phyloP scores from a whole-genome alignment of 768 basidiomycete genomes.

The Pleurotus salmoneostramineus region DNA sequence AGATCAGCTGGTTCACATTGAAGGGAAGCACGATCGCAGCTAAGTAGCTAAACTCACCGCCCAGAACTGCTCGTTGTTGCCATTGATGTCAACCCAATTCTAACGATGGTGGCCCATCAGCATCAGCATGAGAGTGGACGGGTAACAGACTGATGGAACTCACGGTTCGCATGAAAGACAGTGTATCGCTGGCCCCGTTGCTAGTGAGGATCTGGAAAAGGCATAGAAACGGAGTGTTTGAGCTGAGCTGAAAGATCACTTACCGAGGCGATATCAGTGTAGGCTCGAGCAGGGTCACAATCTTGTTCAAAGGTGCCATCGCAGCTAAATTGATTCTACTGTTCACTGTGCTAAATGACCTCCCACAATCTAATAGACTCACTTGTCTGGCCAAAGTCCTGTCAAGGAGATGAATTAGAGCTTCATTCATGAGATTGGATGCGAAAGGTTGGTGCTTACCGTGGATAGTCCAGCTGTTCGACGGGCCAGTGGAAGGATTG shows the following conservation, averaged over 20 bases:
- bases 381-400: constrained; percentile 58
- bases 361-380: constrained; percentile 35
- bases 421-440: background rate
- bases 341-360: background rate
- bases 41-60: constrained; percentile 35
- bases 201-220: constrained; percentile 43
- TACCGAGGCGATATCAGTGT: constrained; percentile 39
- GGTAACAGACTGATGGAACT: constrained; percentile 18
- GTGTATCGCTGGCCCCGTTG: constrained; percentile 54
- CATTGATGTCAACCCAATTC: constrained; percentile 57
- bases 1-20: background rate
- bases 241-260: constrained; percentile 18
- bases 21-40: background rate
- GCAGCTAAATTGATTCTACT: constrained; percentile 39
- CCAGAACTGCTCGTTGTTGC: constrained; percentile 64
- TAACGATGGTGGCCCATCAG: constrained; percentile 31
- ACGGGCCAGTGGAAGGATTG: constrained; percentile 43
- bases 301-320: constrained; percentile 36
- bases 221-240: background rate
- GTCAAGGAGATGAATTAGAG: background rate
- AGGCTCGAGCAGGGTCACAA: constrained; percentile 48
- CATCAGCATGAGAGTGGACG: background rate
- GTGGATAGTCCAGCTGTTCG: constrained; percentile 56
- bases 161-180: constrained; percentile 52
- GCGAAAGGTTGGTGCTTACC: constrained; percentile 25